phyloP scores from a whole-genome alignment of 257 asterid genomes.

The Misopates orontium region DNA sequence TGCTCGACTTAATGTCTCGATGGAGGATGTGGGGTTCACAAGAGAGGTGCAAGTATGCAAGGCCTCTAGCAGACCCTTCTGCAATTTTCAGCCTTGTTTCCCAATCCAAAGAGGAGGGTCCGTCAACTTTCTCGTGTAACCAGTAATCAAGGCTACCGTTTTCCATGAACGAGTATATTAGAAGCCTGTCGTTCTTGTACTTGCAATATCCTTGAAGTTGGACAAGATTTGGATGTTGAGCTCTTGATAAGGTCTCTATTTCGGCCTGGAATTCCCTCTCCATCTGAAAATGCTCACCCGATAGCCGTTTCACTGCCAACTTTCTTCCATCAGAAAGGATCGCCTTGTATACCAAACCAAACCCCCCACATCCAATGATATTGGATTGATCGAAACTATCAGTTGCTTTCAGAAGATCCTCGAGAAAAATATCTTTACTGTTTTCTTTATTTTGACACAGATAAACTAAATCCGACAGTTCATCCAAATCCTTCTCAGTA shows the following conservation, averaged over 20 bases:
- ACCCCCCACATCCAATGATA: constrained; percentile 89
- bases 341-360: constrained; percentile 79
- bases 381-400: constrained; percentile 68
- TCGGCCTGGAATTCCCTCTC: constrained; percentile 84
- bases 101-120: constrained; percentile 68
- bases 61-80: constrained; percentile 72
- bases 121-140: constrained; percentile 70
- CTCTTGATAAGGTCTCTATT: constrained; percentile 73
- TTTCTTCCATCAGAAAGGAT: constrained; percentile 60
- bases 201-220: constrained; percentile 75
- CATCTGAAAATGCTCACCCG: constrained; percentile 67
- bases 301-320: constrained; percentile 76
- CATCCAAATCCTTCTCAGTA: constrained; percentile 43
- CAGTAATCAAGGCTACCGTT: constrained; percentile 87
- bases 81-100: constrained; percentile 60
- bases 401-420: constrained; percentile 66
- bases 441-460: constrained; percentile 56
- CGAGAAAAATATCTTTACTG: constrained; percentile 43
- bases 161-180: constrained; percentile 82
- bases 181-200: constrained; percentile 61
- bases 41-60: constrained; percentile 70
- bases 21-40: constrained; percentile 80
- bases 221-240: constrained; percentile 74
- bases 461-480: constrained; percentile 51
- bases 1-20: constrained; percentile 82